Evolutionary conservation across 2,329 filamentous ascomycete genomes (phyloP).

Genomic region (Aureobasidium sp.): DNA sequence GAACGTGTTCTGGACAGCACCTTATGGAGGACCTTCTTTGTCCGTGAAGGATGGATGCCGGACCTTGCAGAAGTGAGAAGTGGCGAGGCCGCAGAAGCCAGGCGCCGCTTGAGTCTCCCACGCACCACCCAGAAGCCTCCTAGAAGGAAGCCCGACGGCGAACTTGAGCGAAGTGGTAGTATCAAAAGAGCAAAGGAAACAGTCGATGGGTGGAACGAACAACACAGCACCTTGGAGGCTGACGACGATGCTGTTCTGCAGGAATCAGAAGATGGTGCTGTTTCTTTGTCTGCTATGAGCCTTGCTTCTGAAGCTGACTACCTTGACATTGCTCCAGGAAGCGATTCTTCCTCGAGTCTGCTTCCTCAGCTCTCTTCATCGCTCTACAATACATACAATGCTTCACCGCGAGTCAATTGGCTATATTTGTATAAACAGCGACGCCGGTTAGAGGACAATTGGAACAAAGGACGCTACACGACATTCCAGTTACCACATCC

Average conservation of each 20-base stretch:
- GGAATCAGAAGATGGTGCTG: background rate
- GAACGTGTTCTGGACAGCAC: conserved; percentile 72
- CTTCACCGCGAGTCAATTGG: conserved; percentile 60
- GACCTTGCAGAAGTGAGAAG: conserved; percentile 27
- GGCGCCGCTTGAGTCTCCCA: conserved; percentile 1
- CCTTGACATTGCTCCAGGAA: background rate
- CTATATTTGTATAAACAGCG: conserved; percentile 88
- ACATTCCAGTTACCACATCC: conserved; percentile 92
- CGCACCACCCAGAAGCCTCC: conserved; percentile 30
- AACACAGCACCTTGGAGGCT: conserved; percentile 42
- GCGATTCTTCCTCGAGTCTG: background rate
- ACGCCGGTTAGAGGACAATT: conserved; percentile 78
- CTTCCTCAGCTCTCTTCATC: background rate
- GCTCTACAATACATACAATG: background rate
- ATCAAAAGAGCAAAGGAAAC: conserved; percentile 46
- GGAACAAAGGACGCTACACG: conserved; percentile 71
- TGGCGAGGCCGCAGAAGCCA: conserved; percentile 6
- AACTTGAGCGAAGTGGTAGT: conserved; percentile 43
- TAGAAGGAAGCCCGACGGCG: conserved; percentile 39
- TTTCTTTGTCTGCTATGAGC: conserved; percentile 1
- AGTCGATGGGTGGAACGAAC: conserved; percentile 36
- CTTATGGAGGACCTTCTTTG: conserved; percentile 79
- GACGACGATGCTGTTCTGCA: conserved; percentile 25
- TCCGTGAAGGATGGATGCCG: conserved; percentile 69
- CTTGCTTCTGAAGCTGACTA: background rate